A percentile compares a stretch with the other conserved stretches of the same genome.
These are phyloP conservation scores for Cyanidium caldarium DNA, from an alignment of 23 red algal genomes.

Conservation along the genomic window DNA sequence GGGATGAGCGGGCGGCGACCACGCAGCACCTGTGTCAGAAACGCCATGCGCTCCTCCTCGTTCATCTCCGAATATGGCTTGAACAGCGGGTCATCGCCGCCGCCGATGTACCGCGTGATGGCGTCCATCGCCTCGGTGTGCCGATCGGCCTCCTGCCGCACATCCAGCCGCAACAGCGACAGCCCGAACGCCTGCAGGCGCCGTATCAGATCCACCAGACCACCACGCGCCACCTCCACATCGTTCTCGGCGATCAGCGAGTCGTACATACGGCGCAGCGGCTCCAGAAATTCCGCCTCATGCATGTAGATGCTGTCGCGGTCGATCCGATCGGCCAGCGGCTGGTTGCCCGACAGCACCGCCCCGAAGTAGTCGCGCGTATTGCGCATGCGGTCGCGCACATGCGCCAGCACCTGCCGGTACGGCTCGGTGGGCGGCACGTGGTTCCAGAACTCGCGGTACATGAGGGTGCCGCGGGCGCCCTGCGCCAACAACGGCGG, in stretches of 20 bases:
- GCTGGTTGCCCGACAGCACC: slow-evolving; percentile 15
- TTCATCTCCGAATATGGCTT: slow-evolving; percentile 44
- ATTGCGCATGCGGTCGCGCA: slow-evolving; percentile 79
- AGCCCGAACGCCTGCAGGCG: slow-evolving; percentile 81
- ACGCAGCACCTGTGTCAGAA: slow-evolving; percentile 43
- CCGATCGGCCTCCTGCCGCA: slow-evolving; percentile 82
- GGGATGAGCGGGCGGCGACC: slow-evolving; percentile 85
- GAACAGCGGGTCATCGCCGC: slow-evolving; percentile 29
- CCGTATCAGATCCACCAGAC: slow-evolving; percentile 65
- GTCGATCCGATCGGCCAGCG: not conserved
- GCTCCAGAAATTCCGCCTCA: slow-evolving; percentile 64
- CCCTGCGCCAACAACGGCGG: not conserved
- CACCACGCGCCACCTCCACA: slow-evolving; percentile 41
- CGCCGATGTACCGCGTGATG: slow-evolving; percentile 75
- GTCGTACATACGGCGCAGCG: slow-evolving; percentile 68
- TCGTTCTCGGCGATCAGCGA: slow-evolving; percentile 69
- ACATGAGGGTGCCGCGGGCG: slow-evolving; percentile 49
- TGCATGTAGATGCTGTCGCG: not conserved
- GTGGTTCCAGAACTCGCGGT: slow-evolving; percentile 99
- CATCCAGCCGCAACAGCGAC: slow-evolving; percentile 64
- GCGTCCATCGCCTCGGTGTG: slow-evolving; percentile 74
- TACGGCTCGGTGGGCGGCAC: slow-evolving; percentile 90
- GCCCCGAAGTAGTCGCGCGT: slow-evolving; percentile 76
- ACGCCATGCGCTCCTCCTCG: slow-evolving; percentile 56
- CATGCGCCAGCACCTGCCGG: slow-evolving; percentile 64